Evolutionary conservation across 208 protist species (phyloP).

Genomic region (Trypanosomatidae sp.): DNA sequence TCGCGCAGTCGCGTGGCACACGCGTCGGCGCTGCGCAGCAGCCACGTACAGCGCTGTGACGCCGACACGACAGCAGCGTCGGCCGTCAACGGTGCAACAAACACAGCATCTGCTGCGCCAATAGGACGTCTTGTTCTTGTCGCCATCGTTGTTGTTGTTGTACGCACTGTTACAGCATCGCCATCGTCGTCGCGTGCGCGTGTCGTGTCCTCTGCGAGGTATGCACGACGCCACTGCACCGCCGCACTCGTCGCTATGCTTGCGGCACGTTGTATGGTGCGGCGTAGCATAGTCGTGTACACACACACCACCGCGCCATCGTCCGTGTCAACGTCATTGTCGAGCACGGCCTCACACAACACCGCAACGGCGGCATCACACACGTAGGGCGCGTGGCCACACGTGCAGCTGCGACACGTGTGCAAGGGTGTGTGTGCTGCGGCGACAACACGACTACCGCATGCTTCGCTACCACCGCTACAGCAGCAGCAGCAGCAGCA

Average conservation of each 20-base stretch:
- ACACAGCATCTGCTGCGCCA: too few species aligned
- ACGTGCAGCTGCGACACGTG: constrained; percentile 5
- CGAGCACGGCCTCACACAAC: constrained; percentile 7
- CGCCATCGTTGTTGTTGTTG: too few species aligned
- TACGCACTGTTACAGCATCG: not conserved
- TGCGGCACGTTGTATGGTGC: not conserved
- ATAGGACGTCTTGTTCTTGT: too few species aligned
- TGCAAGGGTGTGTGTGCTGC: constrained; percentile 5
- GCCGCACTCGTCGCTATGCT: not conserved
- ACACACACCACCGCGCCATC: constrained; percentile 23
- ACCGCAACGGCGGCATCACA: constrained; percentile 8
- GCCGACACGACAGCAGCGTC: too few species aligned
- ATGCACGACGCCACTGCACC: not conserved
- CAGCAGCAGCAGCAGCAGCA: constrained; percentile 1
- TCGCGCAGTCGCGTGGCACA: too few species aligned
- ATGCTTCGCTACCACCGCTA: constrained; percentile 6
- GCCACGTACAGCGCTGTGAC: too few species aligned
- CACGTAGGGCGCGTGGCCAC: not conserved
- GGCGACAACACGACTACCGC: constrained; percentile 5
- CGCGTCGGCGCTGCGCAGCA: too few species aligned
- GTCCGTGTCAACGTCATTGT: constrained; percentile 7
- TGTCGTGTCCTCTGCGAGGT: not conserved
- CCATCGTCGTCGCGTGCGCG: not conserved
- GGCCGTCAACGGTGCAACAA: too few species aligned
- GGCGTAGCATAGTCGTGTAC: not conserved